Evolutionary conservation across 768 basidiomycete species (phyloP).

Genomic region (Lyophyllum semitale): DNA sequence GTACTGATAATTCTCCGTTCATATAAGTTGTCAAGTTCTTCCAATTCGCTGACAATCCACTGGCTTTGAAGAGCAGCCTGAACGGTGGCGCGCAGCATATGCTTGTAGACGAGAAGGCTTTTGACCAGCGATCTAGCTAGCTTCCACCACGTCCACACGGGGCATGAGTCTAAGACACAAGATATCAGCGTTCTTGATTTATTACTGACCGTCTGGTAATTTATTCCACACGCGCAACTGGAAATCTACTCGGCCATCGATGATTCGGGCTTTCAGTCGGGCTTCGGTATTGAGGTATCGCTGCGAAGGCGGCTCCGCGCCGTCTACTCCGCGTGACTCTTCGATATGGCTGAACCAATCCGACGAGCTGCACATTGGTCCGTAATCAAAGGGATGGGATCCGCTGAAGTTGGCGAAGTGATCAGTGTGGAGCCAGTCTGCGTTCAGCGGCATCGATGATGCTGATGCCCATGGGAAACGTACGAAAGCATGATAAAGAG

Average conservation of each 20-base stretch:
- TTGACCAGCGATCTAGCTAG: slow-evolving; percentile 62
- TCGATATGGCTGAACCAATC: slow-evolving; percentile 37
- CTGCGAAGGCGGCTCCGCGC: slow-evolving; percentile 42
- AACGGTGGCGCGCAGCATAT: slow-evolving; percentile 62
- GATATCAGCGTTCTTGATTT: background rate
- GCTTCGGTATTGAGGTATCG: slow-evolving; percentile 52
- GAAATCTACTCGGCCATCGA: slow-evolving; percentile 63
- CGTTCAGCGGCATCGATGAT: background rate
- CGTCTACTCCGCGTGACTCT: slow-evolving; percentile 29
- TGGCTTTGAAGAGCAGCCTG: slow-evolving; percentile 55
- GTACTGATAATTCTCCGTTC: slow-evolving; percentile 45
- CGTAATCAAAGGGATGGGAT: slow-evolving; percentile 77
- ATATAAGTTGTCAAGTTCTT: slow-evolving; percentile 64
- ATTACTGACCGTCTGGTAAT: slow-evolving; percentile 56
- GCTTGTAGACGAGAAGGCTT: slow-evolving; percentile 62
- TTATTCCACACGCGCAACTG: slow-evolving; percentile 52
- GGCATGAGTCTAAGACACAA: background rate
- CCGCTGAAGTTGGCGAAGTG: slow-evolving; percentile 45
- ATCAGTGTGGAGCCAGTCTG: background rate
- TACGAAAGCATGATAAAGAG: slow-evolving; percentile 85
- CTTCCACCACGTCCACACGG: background rate
- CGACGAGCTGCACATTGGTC: slow-evolving; percentile 34
- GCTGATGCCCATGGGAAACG: slow-evolving; percentile 25
- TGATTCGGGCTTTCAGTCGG: slow-evolving; percentile 68
- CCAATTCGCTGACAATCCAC: slow-evolving; percentile 70